Conservation (phyloP, 371 early-diverging fungal genomes). For the Lichtheimia corymbifera region DNA sequence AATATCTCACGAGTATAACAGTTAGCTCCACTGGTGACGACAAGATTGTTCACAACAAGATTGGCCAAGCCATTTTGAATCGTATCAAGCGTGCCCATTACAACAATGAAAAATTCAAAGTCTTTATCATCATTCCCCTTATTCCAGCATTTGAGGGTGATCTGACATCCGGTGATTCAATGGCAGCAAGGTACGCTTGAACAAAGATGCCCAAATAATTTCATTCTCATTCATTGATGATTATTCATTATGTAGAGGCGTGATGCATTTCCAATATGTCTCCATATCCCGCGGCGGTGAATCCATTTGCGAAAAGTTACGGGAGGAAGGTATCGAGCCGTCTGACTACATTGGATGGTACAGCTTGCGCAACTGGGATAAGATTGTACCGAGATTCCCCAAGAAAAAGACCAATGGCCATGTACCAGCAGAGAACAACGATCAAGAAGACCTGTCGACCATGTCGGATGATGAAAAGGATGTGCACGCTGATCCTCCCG, state of each 20-base stretch:
- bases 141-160: slow-evolving; percentile 92
- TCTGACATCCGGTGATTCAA: slow-evolving; percentile 71
- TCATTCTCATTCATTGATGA: background rate
- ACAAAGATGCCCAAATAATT: background rate
- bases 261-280: slow-evolving; percentile 85
- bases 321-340: slow-evolving; percentile 67
- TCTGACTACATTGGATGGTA: slow-evolving; percentile 79
- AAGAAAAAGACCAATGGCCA: background rate
- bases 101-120: slow-evolving; percentile 69
- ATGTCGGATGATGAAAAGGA: background rate
- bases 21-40: slow-evolving; percentile 48
- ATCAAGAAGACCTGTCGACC: slow-evolving; percentile 9
- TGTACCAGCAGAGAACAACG: background rate
- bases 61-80: slow-evolving; percentile 70
- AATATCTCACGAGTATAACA: background rate
- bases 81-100: slow-evolving; percentile 79
- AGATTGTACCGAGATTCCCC: slow-evolving; percentile 29
- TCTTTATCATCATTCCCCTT: slow-evolving; percentile 87
- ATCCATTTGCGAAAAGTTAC: slow-evolving; percentile 67
- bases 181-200: slow-evolving; percentile 57
- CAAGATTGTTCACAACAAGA: slow-evolving; percentile 44
- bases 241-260: slow-evolving; percentile 30
- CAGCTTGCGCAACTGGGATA: slow-evolving; percentile 74
- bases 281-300: slow-evolving; percentile 81
- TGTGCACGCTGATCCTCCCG: background rate